Base-by-base conservation (phyloP, 2,329 filamentous ascomycete genomes). In the Plectosphaerella cucumerina region DNA sequence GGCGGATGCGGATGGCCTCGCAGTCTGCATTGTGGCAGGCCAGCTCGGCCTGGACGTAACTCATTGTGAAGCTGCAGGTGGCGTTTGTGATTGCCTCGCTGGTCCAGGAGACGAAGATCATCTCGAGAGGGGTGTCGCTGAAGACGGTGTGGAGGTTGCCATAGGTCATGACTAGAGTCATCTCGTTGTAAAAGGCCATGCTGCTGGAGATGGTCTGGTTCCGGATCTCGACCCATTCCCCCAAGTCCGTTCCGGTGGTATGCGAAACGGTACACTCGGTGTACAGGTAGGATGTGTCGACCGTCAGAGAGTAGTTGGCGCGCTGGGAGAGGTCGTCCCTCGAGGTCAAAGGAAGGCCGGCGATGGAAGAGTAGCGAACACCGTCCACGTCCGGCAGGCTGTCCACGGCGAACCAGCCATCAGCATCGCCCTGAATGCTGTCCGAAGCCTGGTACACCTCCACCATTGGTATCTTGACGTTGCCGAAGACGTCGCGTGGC, bases 391-490 rank as follows among this genome's bases (percentile, higher is more conserved):
- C 37, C 1, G 18, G 9, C 5, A 5, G 17, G 4, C 21, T 12
- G 17, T n/a, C 21, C 18, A 51, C 4, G 3, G 37, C 20, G 23
- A 18, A 48, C 45, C 50, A 51, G 14, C 41, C 50, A 2, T 48
- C 39, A 15, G 12, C 0, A 26, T 22, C 3, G 8, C 2, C n/a
- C 20, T 44, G 8, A 23, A 2, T 10, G 2, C 11, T 9, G 20
- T 23, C 35, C 23, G 39, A 23, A 12, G 6, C 6, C 17, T 12
- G 2, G 31, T 41, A 48, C 17, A 34, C 14, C 18, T 51, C 50
- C 11, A 51, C 6, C 45, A 51, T 44, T 1, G 45, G 50, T 6
- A 51, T 48, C 20, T 51, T 51, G 8, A 48, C 31, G 14, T 51
- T 51, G 39, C 50, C 41, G 21, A 48, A 51, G n/a, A 39, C 5